phyloP scores from a whole-genome alignment of 2,329 filamentous ascomycete species.

The Thyridium curvatum region DNA sequence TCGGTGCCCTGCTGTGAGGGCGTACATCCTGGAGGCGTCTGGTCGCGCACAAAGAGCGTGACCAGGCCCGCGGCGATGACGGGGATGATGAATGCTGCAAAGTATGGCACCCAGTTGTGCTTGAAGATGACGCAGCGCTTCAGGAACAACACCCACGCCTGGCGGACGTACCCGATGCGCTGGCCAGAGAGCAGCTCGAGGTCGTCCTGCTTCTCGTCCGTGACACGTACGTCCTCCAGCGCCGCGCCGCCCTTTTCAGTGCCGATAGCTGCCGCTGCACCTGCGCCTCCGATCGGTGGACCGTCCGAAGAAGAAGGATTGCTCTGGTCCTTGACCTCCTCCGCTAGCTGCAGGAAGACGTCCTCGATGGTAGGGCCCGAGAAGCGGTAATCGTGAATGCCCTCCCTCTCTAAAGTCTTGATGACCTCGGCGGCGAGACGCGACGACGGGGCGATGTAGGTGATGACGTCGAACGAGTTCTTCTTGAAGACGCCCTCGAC shows the following conservation, averaged over 20 bases:
- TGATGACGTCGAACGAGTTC: constrained; percentile 61
- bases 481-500: constrained; percentile 52
- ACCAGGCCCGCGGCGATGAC: constrained; percentile 74
- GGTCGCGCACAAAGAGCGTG: constrained; percentile 63
- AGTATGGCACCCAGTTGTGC: constrained; percentile 70
- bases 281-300: constrained; percentile 1
- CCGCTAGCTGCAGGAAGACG: constrained; percentile 80
- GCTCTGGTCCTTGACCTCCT: constrained; percentile 61
- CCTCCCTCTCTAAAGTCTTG: constrained; percentile 56
- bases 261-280: constrained; percentile 19
- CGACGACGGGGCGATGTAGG: constrained; percentile 67
- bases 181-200: constrained; percentile 61
- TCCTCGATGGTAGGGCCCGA: constrained; percentile 89
- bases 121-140: constrained; percentile 75
- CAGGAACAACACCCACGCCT: constrained; percentile 67
- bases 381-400: constrained; percentile 74
- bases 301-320: constrained; percentile 6
- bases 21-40: constrained; percentile 44
- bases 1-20: constrained; percentile 40
- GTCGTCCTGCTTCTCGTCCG: constrained; percentile 22
- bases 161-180: constrained; percentile 61
- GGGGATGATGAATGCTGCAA: constrained; percentile 69
- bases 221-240: constrained; percentile 13
- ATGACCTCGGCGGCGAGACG: constrained; percentile 66
- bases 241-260: constrained; percentile 5